Percentiles rank a stretch among this genome's conserved stretches.
These are phyloP conservation scores for Hibiscus tridactylites DNA, from an alignment of 345 rosid species.

Conservation along the genomic window DNA sequence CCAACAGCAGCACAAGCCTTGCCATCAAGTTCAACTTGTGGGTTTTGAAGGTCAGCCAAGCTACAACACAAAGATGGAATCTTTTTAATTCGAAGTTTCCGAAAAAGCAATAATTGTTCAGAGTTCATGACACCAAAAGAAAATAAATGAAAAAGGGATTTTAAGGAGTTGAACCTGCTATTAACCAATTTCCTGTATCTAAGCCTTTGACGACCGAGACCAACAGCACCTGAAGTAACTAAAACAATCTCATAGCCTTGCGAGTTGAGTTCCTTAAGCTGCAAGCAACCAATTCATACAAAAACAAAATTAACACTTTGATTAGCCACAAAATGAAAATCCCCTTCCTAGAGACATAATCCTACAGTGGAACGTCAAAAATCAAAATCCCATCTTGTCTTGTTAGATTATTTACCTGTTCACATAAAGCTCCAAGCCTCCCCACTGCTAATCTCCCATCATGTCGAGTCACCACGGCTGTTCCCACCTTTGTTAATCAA, in stretches of 20 bases:
- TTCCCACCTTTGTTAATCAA: slow-evolving; percentile 36
- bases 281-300: slow-evolving; percentile 10
- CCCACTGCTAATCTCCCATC: slow-evolving; percentile 55
- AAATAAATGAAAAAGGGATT: background rate
- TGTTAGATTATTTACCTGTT: slow-evolving; percentile 28
- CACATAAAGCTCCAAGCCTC: slow-evolving; percentile 49
- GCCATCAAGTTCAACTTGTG: slow-evolving; percentile 41
- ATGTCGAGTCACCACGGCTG: slow-evolving; percentile 50
- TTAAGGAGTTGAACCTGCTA: slow-evolving; percentile 33
- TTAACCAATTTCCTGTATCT: slow-evolving; percentile 38
- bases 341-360: background rate
- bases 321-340: background rate
- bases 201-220: slow-evolving; percentile 53
- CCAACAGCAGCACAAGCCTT: slow-evolving; percentile 63
- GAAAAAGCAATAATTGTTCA: background rate
- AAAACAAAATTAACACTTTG: background rate
- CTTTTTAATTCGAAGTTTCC: background rate
- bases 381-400: background rate
- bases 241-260: slow-evolving; percentile 40
- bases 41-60: slow-evolving; percentile 53
- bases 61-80: slow-evolving; percentile 20
- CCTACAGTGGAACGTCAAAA: background rate
- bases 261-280: slow-evolving; percentile 47
- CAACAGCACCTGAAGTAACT: slow-evolving; percentile 56
- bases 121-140: background rate